Percentiles rank a stretch among this genome's conserved stretches.
Evolutionary conservation across 306 rosid species (phyloP).

Genomic region (Carpinus fangiana): DNA sequence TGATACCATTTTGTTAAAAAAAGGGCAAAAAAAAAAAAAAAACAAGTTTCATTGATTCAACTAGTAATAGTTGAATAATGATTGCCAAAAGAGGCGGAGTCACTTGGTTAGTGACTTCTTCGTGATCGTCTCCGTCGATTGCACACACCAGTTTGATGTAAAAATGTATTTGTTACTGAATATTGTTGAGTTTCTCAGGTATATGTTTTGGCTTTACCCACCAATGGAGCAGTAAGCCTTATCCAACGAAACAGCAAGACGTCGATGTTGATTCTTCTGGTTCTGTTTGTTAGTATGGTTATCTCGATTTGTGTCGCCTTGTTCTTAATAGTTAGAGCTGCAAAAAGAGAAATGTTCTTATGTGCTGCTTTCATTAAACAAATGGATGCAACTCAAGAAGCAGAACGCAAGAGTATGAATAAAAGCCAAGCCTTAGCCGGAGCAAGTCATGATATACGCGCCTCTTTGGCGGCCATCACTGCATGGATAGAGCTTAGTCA

Average conservation of each 20-base stretch:
- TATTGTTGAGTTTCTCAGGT: not conserved
- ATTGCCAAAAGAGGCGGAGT: too few species aligned
- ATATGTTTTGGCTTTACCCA: not conserved
- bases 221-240: not conserved
- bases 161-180: too few species aligned
- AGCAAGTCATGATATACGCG: constrained; percentile 13
- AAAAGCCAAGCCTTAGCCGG: not conserved
- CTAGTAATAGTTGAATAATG: too few species aligned
- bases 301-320: not conserved
- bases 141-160: too few species aligned
- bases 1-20: too few species aligned
- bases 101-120: too few species aligned
- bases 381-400: constrained; percentile 24
- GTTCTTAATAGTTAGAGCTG: constrained; percentile 4
- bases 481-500: not conserved
- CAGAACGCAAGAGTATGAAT: constrained; percentile 21
- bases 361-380: constrained; percentile 15
- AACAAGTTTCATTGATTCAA: too few species aligned
- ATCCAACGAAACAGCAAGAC: constrained; percentile 1
- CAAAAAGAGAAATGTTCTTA: constrained; percentile 14
- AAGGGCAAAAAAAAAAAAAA: too few species aligned
- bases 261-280: not conserved
- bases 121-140: too few species aligned
- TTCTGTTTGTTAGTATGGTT: not conserved
- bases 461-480: constrained; percentile 2